A percentile compares a stretch with the other conserved stretches of the same genome.
Conservation (phyloP, 441 rosid genomes). For the Corymbia calophylla region DNA sequence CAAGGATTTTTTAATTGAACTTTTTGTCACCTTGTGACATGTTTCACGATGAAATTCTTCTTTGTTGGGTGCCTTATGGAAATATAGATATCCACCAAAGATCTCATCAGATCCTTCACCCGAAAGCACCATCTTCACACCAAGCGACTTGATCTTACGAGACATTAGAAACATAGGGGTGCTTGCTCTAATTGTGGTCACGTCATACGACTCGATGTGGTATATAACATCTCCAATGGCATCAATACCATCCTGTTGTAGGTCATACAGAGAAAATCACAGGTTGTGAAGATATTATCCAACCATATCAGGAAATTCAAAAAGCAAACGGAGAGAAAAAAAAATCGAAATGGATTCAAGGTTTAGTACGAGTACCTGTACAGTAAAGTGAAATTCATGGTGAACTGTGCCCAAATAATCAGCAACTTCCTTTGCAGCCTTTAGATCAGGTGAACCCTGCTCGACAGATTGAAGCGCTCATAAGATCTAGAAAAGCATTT, state of each 20-base stretch:
- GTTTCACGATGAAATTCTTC: constrained; percentile 81
- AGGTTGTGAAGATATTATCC: background rate
- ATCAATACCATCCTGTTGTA: constrained; percentile 69
- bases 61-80: constrained; percentile 92
- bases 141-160: constrained; percentile 81
- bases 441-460: constrained; percentile 87
- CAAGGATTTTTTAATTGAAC: background rate
- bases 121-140: constrained; percentile 92
- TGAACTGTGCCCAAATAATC: constrained; percentile 76
- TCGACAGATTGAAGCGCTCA: background rate
- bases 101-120: constrained; percentile 93
- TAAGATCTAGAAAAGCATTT: background rate
- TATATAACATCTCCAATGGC: constrained; percentile 87
- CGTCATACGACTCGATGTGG: constrained; percentile 86
- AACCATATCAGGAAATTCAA: background rate
- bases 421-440: constrained; percentile 83
- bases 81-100: constrained; percentile 86
- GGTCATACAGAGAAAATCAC: background rate
- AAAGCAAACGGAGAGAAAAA: background rate
- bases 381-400: constrained; percentile 88
- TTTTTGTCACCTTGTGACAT: constrained; percentile 58
- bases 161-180: constrained; percentile 91
- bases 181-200: constrained; percentile 78
- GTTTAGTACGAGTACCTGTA: constrained; percentile 36
- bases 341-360: background rate